Evolutionary conservation across 805 yeast species (phyloP), one percentile per base, ranked within the genome.

Genomic region (Zygosaccharomyces siamensis): DNA sequence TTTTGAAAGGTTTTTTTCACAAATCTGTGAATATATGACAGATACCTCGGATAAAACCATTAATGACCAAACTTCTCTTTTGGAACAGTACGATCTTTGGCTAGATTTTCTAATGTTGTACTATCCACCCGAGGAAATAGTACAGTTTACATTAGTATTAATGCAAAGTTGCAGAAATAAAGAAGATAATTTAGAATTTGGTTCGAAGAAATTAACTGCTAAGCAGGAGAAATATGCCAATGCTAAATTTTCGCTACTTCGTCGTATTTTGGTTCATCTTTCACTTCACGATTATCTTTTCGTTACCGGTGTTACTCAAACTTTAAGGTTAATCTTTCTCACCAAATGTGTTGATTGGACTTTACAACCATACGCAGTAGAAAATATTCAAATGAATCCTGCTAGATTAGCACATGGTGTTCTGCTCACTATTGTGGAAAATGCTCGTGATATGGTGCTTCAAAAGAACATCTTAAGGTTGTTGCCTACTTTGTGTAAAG

Each of bases 321-420:
- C 56, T 75, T 43, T 67, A 68, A 50, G 56, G 18, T 39, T 43
- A 10, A 53, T 62, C 7, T 72, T 84, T 58, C 65, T 80, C 28
- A 63, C 73, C 12, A 67, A 71, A 39, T 60, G 81, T 24, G 72
- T 83, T 7, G 70, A 70, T 24, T 78, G 86, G 83, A 66, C 83
- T 0, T 69, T 84, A 66, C 80, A 80, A 46, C 78, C 83, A 7
- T 74, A 81, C 38, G 60, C 71, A 32, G 57, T 68, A 38, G 86
- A 43, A 3, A n/a, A 79, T 57, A 55, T 80, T 21, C 86, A 81
- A 39, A 77, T 84, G 14, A 62, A 55, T 6, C 48, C 63, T 8
- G 51, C 82, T 1, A 74, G 95, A 64, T 68, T 86, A 53, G 84
- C 89, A 0, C 74, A 79, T 48, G 78, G 83, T 18, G 72, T 82